Evolutionary conservation across 441 rosid genomes (phyloP).

Genomic region (Croton laevigatus): DNA sequence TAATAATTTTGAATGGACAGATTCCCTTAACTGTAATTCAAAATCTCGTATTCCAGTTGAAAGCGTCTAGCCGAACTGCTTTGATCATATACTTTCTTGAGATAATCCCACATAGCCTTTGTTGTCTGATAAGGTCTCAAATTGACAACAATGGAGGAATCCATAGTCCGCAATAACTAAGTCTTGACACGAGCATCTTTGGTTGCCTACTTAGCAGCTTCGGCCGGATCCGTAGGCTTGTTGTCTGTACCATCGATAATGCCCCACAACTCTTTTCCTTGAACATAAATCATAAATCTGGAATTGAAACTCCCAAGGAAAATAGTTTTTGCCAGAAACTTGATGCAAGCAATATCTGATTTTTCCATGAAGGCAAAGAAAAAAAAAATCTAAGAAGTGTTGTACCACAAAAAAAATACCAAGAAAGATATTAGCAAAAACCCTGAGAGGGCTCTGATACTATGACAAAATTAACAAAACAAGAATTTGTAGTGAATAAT

Average conservation of each 20-base stretch:
- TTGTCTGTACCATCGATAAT: neutral
- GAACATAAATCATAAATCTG: constrained; percentile 10
- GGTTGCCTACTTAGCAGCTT: neutral
- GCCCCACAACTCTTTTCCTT: constrained; percentile 6
- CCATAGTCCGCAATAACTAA: neutral
- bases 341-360: neutral
- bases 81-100: neutral
- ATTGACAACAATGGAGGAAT: neutral
- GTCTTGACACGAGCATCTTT: constrained; percentile 6
- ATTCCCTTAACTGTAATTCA: neutral
- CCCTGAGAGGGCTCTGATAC: too few species aligned
- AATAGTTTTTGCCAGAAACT: neutral
- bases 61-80: neutral
- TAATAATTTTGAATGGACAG: neutral
- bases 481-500: too few species aligned
- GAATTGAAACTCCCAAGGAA: constrained; percentile 2
- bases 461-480: too few species aligned
- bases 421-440: too few species aligned
- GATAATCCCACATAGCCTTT: neutral
- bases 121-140: neutral
- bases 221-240: neutral
- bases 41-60: neutral
- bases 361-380: neutral
- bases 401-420: too few species aligned
- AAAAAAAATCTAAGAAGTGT: too few species aligned